Base-by-base conservation (phyloP, 2,329 filamentous ascomycete genomes). In the Coniochaeta pulveracea region DNA sequence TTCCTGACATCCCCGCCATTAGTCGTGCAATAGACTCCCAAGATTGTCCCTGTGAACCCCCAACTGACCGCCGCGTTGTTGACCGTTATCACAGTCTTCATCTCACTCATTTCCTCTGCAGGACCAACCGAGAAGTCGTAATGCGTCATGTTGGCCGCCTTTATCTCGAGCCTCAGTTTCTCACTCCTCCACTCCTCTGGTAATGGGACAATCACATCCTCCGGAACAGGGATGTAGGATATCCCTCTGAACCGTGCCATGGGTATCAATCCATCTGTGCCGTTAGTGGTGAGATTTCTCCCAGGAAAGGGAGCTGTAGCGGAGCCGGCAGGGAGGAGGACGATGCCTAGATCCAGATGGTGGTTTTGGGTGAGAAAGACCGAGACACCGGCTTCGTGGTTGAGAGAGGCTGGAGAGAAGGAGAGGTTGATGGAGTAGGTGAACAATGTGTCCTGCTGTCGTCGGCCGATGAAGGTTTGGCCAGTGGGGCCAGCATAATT, bases 401-500 rank as follows among this genome's bases (percentile, higher is more conserved):
- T 57, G 1, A 46, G 28, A 0, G 37, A 37, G 0, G 46, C 46
- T 0, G 67, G 61, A 0, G 44, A 35, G 41, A 64, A 72, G 6
- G 55, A 49, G 0, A 74, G 33, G 35, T 66, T 55, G 3, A 68
- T 58, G 28, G 51, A 57, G 45, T 58, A 75, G 0, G 53, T 61
- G 46, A 75, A 75, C 1, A 71, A 49, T 0, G 69, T 67, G 39
- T 75, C 62, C 5, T 65, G 65, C 45, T 76, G 71, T 2, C 69
- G 57, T 3, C 89, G 57, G 1, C 63, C 65, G 12, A 77, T 54
- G 28, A 76, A 72, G 0, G 68, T 60, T 47, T 69, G 64, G 5
- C 64, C 62, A 3, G 47, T 50, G 27, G 61, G 58, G 1, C 63
- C 64, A 4, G 55, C 49, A 37, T 63, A 63, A 35, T 66, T 60